Percentiles rank a stretch among this genome's conserved stretches.
Conservation (phyloP, 2,329 filamentous ascomycete genomes). For the Pseudogymnoascus sp. region DNA sequence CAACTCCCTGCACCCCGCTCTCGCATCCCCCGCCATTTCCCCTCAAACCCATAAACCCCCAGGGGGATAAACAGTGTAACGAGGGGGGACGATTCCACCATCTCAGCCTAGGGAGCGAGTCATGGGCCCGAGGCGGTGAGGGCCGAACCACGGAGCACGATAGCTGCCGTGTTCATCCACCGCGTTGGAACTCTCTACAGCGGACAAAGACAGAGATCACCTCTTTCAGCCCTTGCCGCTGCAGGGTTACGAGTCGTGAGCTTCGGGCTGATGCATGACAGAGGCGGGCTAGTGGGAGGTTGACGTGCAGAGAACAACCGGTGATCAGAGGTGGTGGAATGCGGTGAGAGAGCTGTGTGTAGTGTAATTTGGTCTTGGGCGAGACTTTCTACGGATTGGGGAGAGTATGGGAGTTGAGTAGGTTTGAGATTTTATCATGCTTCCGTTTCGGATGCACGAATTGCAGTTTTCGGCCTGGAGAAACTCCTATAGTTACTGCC, state of each 20-base stretch:
- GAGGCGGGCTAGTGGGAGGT: neutral
- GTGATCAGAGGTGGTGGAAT: neutral
- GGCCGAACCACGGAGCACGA: neutral
- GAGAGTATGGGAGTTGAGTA: neutral
- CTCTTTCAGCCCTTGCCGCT: neutral
- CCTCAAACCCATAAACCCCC: neutral
- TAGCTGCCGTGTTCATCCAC: neutral
- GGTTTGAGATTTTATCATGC: neutral
- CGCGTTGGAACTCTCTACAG: neutral
- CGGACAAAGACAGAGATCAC: neutral
- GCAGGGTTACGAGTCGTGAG: conserved; percentile 7
- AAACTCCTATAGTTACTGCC: neutral
- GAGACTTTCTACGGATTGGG: neutral
- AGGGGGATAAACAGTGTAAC: neutral
- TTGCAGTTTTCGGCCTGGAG: no score
- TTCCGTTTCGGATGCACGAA: neutral
- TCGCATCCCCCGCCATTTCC: neutral
- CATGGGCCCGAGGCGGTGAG: conserved; percentile 2
- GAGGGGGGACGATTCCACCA: neutral
- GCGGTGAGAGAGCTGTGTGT: neutral
- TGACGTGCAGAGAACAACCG: conserved; percentile 2
- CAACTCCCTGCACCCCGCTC: neutral
- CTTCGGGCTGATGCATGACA: neutral
- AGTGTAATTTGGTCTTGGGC: neutral
- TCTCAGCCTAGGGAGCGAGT: neutral